Evolutionary conservation across 441 rosid species (phyloP).

Genomic region (Populus hybrid): DNA sequence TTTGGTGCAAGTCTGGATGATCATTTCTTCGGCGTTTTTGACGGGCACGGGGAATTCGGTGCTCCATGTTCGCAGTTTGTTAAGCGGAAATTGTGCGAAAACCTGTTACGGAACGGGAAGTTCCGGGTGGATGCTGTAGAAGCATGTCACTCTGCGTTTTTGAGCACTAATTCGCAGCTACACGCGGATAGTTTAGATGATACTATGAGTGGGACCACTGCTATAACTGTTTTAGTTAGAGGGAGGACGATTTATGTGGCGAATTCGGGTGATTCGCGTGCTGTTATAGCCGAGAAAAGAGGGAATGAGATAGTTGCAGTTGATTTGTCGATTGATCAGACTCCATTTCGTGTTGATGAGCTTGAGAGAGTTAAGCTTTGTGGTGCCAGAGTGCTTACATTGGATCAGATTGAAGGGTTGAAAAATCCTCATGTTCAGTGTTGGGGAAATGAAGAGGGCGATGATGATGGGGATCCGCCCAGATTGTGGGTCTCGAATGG

Average conservation of each 20-base stretch:
- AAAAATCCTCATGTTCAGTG: slow-evolving; percentile 93
- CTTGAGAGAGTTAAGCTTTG: slow-evolving; percentile 83
- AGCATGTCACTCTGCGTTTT: slow-evolving; percentile 70
- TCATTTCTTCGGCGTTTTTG: slow-evolving; percentile 94
- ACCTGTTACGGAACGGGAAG: slow-evolving; percentile 62
- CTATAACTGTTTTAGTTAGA: slow-evolving; percentile 84
- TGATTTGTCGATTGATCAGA: slow-evolving; percentile 92
- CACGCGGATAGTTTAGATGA: slow-evolving; percentile 80
- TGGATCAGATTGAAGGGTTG: slow-evolving; percentile 98
- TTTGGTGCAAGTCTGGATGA: slow-evolving; percentile 68
- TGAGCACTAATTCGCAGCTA: slow-evolving; percentile 70
- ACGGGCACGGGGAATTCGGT: slow-evolving; percentile 96
- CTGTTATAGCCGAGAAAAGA: slow-evolving; percentile 81
- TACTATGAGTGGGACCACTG: slow-evolving; percentile 99
- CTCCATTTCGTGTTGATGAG: slow-evolving; percentile 89
- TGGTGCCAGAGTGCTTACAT: slow-evolving; percentile 93
- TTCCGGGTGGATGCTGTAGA: slow-evolving; percentile 74
- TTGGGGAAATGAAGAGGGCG: slow-evolving; percentile 96
- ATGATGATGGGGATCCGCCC: slow-evolving; percentile 98
- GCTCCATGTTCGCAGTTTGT: slow-evolving; percentile 94
- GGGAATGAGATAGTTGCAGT: slow-evolving; percentile 77
- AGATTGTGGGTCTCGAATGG: slow-evolving; percentile 94
- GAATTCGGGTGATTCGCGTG: slow-evolving; percentile 93
- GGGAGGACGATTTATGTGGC: slow-evolving; percentile 83
- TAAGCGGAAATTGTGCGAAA: slow-evolving; percentile 77